Base-by-base conservation (phyloP, 306 rosid species). In the Prunus armeniaca region DNA sequence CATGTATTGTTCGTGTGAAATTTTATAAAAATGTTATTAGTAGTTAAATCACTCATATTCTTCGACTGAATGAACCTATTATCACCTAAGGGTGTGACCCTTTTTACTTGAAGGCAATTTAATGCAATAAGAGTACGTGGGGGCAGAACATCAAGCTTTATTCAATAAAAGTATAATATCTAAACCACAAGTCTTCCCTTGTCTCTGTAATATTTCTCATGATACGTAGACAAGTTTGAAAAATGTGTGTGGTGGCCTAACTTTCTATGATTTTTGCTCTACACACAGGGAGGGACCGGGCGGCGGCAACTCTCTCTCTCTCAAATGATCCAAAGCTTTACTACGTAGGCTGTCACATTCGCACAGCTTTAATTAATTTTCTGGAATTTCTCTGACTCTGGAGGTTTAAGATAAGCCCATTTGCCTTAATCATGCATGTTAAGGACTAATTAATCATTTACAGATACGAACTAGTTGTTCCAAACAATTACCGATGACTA, bases 231-330 rank as follows among this genome's bases (percentile, higher is more conserved):
- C 14, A 65, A 32, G 51, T 22, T n/a, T 50, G 68, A 14, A 63
- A 34, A 47, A 32, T 55, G 50, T 18, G 30, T 27, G 34, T 47
- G 22, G 80, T 38, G 67, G 71, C 81, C 65, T 65, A 84, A 80
- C 79, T 76, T 74, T 69, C 25, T 49, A 32, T 2, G 17, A 64
- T 68, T 6, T 34, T 54, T 43, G 1, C 13, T 57, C 55, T 41
- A 20, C 14, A 12, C 5, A 6, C 8, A 3, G 68, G 67, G 27
- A 25, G 27, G 27, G 80, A 84, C 78, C 79, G 30, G 82, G 85
- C 86, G 81, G 84, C 85, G 64, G 7, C 18, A 18, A 43, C 51
- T 71, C 67, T 69, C 43, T 11, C 61, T 73, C 69, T 46, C 67
- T 15, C 27, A 3, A 7, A 13, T 13, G 12, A 60, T 13, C 38